These are phyloP conservation scores for Cotoneaster glaucophyllus DNA, from an alignment of 306 rosid genomes.

Conservation along the genomic window DNA sequence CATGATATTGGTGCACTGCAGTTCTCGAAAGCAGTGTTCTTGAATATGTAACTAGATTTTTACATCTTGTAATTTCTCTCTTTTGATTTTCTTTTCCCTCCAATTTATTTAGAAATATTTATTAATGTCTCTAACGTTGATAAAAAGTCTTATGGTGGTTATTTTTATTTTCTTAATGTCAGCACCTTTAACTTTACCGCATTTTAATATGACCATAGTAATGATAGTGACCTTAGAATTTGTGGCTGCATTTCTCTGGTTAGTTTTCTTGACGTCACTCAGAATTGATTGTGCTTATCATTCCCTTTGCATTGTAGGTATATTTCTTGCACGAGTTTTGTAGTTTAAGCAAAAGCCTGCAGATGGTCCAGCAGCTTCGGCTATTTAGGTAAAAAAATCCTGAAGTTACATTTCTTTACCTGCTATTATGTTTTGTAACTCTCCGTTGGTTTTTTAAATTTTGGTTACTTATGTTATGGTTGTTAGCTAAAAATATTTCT, in stretches of 20 bases:
- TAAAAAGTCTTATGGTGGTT: neutral
- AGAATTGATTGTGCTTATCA: neutral
- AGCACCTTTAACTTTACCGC: neutral
- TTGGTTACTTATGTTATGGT: conserved; percentile 7
- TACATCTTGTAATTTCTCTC: neutral
- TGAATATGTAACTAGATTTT: neutral
- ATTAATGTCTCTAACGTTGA: neutral
- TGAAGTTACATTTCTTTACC: conserved; percentile 7
- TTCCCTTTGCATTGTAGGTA: conserved; percentile 36
- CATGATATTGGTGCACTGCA: neutral
- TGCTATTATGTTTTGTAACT: neutral
- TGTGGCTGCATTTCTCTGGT: neutral
- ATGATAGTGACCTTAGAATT: neutral
- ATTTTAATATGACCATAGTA: neutral
- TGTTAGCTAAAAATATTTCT: neutral
- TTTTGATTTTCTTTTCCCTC: neutral
- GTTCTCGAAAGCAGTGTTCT: neutral
- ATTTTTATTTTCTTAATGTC: neutral
- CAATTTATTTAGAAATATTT: neutral
- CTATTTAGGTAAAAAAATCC: conserved; percentile 57
- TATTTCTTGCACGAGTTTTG: conserved; percentile 89
- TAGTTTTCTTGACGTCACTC: neutral
- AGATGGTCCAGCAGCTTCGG: conserved; percentile 90
- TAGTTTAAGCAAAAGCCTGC: conserved; percentile 87
- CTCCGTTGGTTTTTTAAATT: neutral